Evolutionary conservation across 1,284 basidiomycete species (phyloP).

Genomic region (Ganoderma multipileum): DNA sequence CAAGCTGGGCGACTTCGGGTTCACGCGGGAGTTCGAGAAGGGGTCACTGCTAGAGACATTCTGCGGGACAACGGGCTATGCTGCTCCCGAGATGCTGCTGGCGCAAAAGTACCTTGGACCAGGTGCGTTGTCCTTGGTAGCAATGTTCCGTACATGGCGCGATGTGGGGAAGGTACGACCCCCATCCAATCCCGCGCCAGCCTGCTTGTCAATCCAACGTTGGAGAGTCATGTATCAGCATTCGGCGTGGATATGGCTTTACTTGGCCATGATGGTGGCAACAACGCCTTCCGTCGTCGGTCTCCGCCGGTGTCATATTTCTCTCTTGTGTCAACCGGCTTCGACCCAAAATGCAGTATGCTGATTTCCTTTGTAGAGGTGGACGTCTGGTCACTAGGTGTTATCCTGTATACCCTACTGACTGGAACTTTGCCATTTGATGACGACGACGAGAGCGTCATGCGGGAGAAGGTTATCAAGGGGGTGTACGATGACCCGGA

Average conservation of each 20-base stretch:
- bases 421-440: constrained; percentile 97
- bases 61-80: constrained; percentile 97
- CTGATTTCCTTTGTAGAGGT: constrained; percentile 67
- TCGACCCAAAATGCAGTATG: too few species aligned
- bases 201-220: not conserved
- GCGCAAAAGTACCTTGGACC: constrained; percentile 91
- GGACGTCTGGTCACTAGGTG: constrained; percentile 96
- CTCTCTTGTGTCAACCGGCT: not conserved
- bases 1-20: constrained; percentile 96
- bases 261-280: not conserved
- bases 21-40: constrained; percentile 92
- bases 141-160: not conserved
- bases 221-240: not conserved
- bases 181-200: not conserved
- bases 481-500: constrained; percentile 93
- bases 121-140: constrained; percentile 53
- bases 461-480: constrained; percentile 87
- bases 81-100: constrained; percentile 93
- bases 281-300: not conserved
- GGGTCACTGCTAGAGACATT: constrained; percentile 91
- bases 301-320: not conserved
- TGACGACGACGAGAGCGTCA: constrained; percentile 91
- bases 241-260: not conserved
- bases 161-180: not conserved
- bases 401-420: constrained; percentile 94